Base-by-base conservation (phyloP, 257 asterid species). In the Euphrasia confusa region DNA sequence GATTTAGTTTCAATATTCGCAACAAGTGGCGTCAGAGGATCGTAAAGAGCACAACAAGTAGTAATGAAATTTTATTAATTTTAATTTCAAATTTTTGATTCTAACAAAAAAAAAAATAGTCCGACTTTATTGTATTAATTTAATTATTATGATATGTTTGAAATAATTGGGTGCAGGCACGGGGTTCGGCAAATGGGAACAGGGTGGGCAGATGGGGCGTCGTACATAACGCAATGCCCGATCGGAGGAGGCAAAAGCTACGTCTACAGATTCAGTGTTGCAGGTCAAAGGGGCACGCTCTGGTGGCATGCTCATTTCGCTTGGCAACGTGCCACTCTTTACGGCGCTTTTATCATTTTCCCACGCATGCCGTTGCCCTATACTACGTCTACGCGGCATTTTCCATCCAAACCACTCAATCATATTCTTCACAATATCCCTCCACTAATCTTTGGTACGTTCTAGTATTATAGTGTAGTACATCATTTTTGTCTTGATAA, bases 121-220 rank as follows among this genome's bases (percentile, higher is more conserved):
- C 24, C 24, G 24, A 21, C 24, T 21, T 21, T 21, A 21, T 21
- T 21, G 24, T 21, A 21, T 21, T 21, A 21, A 21, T 21, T 21
- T 21, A 21, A 21, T 21, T 21, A 21, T 21, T 54, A 12, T 53
- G 52, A 17, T 37, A 7, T 39, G 12, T 0, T 39, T 42, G 48
- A 42, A 47, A 11, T 7, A 7, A 7, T 5, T 50, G 24, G 24
- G 0, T 21, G 69, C 68, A 89, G 97, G 95, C 97, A 89, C 44
- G 95, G 97, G 30, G 72, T 89, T 33, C 50, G 94, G 39, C 97
- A 86, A 14, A 3, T 74, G 32, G 65, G 95, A 52, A 86, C 80
- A 0, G 97, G 81, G 11, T 89, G 95, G 97, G 93, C 94, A 3
- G 96, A 89, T 24, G 97, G 97, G 11, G 90, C 96, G 5, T 90